Evolutionary conservation across 805 yeast genomes (phyloP), one percentile per base, ranked within the genome.

Genomic region (Kazachstania viticola): DNA sequence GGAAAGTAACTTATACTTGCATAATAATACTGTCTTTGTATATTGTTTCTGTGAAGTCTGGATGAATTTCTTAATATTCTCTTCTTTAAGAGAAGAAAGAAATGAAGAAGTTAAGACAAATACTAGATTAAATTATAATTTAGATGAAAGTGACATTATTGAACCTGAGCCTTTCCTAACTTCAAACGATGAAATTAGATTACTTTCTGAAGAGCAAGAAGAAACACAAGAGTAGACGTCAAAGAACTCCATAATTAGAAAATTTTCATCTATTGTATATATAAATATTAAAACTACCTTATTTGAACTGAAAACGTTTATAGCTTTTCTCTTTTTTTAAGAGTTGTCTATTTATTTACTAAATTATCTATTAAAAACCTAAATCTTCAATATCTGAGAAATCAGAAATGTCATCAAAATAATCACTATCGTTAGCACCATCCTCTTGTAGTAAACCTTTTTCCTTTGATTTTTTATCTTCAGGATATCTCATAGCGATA

Each of bases 401-500:
- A 34, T 57, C 60, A 9, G 56, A 48, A 25, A 53, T 29, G 24
- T 49, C 58, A 32, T 50, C 56, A 31, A 52, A 33, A 8, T 39
- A 38, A 12, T 52, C 53, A 17, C 39, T 48, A 19, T 43, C 46
- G 16, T 40, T 39, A 11, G 46, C 45, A 14, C 39, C 49, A 14
- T 45, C 46, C 14, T 42, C 41, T 17, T 41, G 36, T 14, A 34
- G 31, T 18, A 41, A 39, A 9, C 14, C 14, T 6, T 37, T 40
- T n/a, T 38, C 44, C 13, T 28, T 29, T 19, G 44, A 45, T 29
- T 52, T 49, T 29, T 43, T 48, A 36, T 49, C 51, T 19, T 57
- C 61, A 7, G 95, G 94, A 59, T 83, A 91, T 48, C 96, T 73
- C 96, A 91, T 84, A 7, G 94, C 84, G 61, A 83, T 81, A 37